These are phyloP conservation scores for Deinandra increscens DNA, from an alignment of 129 eudicot species.

Conservation along the genomic window DNA sequence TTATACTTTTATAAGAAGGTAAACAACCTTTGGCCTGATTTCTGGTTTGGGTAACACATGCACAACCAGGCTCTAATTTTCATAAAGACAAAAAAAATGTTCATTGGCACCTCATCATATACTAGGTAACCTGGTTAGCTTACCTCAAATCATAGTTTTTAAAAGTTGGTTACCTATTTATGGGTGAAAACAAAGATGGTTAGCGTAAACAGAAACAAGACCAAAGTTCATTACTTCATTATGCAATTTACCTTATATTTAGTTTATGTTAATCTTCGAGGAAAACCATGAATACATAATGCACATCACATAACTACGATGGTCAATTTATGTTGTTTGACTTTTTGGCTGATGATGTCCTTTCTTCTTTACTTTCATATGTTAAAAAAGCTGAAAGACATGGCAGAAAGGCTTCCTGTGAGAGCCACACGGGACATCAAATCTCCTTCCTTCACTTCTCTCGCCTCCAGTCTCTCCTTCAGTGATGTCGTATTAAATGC, in stretches of 20 bases:
- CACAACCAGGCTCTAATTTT: not conserved
- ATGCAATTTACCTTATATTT: too few species aligned
- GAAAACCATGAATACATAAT: conserved; percentile 4
- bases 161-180: too few species aligned
- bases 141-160: too few species aligned
- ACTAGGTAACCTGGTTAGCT: too few species aligned
- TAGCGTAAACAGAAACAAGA: too few species aligned
- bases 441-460: conserved; percentile 56
- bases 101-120: too few species aligned
- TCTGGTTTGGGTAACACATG: not conserved
- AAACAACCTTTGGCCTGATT: not conserved
- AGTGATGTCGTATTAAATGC: conserved; percentile 42
- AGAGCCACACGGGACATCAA: conserved; percentile 63
- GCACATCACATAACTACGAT: conserved; percentile 1
- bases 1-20: not conserved
- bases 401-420: conserved; percentile 94
- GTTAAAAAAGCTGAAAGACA: conserved; percentile 72
- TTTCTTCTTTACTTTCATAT: conserved; percentile 20
- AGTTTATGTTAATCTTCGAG: not conserved
- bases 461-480: conserved; percentile 42
- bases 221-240: too few species aligned
- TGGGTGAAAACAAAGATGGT: too few species aligned
- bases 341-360: conserved; percentile 19
- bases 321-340: conserved; percentile 15
- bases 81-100: too few species aligned